Percentiles rank a stretch among this genome's conserved stretches.
Evolutionary conservation across 495 filamentous ascomycete genomes (phyloP).

Genomic region (Aspergillus saccharolyticus): DNA sequence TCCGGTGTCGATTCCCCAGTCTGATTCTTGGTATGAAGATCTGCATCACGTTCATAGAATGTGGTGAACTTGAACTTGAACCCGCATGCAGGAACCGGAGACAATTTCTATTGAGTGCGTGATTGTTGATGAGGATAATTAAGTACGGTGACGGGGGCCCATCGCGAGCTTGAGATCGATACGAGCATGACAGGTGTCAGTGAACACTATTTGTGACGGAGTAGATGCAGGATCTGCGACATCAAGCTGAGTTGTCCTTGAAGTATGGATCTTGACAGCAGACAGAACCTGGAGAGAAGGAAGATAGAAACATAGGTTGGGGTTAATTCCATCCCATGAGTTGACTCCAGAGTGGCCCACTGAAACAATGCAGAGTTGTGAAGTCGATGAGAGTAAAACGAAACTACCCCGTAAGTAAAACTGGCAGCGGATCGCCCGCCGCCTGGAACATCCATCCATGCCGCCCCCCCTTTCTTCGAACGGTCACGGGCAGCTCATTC

Average conservation of each 20-base stretch:
- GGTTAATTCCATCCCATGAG: too few relatives aligned
- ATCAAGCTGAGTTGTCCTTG: too few relatives aligned
- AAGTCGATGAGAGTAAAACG: not conserved
- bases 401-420: too few relatives aligned
- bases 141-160: not conserved
- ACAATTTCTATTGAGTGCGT: not conserved
- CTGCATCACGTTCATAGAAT: not conserved
- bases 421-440: slow-evolving; percentile 12
- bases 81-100: too few relatives aligned
- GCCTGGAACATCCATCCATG: slow-evolving; percentile 6
- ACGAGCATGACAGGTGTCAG: not conserved
- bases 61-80: too few relatives aligned
- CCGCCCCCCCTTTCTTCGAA: not conserved
- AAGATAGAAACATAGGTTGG: too few relatives aligned
- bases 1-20: not conserved
- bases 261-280: too few relatives aligned
- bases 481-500: not conserved
- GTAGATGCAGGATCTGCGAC: not conserved
- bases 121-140: not conserved
- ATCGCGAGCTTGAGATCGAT: not conserved
- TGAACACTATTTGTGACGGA: not conserved
- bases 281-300: too few relatives aligned
- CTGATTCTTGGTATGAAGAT: not conserved
- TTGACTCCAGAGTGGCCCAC: too few relatives aligned
- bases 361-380: not conserved